Conservation (phyloP, 441 rosid species). For the Jatropha multifida region DNA sequence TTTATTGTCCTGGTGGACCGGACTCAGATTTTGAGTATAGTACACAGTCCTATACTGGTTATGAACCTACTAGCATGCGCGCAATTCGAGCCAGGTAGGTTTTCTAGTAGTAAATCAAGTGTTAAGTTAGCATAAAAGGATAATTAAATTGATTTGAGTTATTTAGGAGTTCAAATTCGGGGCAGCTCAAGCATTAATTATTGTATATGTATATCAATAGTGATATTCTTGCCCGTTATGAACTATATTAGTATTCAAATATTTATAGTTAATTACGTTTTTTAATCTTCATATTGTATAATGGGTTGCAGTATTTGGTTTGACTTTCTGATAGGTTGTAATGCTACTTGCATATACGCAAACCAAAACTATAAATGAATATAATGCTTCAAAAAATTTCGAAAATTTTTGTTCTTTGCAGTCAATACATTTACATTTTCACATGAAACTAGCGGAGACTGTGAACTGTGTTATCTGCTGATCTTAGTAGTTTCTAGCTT, state of each 20-base stretch:
- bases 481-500: neutral
- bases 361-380: neutral
- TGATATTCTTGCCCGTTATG: neutral
- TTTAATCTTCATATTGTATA: neutral
- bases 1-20: slow-evolving; percentile 97
- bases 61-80: slow-evolving; percentile 99
- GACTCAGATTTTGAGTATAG: slow-evolving; percentile 99
- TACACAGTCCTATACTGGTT: slow-evolving; percentile 98
- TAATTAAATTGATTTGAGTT: neutral
- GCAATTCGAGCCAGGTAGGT: slow-evolving; percentile 96
- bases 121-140: neutral
- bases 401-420: neutral
- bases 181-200: neutral
- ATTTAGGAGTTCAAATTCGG: neutral
- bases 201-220: neutral
- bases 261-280: neutral
- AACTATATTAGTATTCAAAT: neutral
- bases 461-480: neutral
- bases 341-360: neutral
- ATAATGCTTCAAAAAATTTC: neutral
- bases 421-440: neutral
- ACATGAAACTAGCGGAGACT: neutral
- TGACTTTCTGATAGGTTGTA: neutral
- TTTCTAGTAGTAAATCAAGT: neutral
- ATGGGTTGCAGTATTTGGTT: neutral